phyloP scores from a whole-genome alignment of 495 filamentous ascomycete species.

The Penicillium angulare region DNA sequence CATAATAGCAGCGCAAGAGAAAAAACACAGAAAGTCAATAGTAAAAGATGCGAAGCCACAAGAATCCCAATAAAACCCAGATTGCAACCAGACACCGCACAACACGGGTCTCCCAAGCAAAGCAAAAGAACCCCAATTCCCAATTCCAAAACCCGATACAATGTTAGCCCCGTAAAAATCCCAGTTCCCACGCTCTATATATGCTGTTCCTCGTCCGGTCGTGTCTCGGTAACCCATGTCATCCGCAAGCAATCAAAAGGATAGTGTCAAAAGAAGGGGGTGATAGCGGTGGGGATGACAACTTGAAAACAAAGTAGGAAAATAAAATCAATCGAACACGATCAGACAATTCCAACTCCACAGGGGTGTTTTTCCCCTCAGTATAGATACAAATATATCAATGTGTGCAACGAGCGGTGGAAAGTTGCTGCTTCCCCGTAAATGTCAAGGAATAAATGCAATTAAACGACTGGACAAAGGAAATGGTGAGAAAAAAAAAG shows the following conservation, averaged over 20 bases:
- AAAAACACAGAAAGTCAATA: constrained; percentile 5
- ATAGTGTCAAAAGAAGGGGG: constrained; percentile 12
- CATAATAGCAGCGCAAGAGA: constrained; percentile 10
- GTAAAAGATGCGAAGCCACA: constrained; percentile 4
- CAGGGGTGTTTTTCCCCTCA: constrained; percentile 26
- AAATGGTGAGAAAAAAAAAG: constrained; percentile 24
- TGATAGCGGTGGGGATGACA: constrained; percentile 13
- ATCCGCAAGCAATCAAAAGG: constrained; percentile 23
- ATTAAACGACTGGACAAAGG: constrained; percentile 15
- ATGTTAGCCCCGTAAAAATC: constrained; percentile 22
- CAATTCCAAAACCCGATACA: constrained; percentile 23
- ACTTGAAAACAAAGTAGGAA: constrained; percentile 13
- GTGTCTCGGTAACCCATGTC: constrained; percentile 33
- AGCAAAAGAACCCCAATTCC: constrained; percentile 7
- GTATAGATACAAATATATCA: constrained; percentile 29
- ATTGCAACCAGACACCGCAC: constrained; percentile 25
- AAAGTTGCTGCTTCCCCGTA: constrained; percentile 21
- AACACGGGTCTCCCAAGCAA: constrained; percentile 12
- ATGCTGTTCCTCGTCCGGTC: constrained; percentile 33
- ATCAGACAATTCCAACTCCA: constrained; percentile 38
- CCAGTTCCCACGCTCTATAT: constrained; percentile 29
- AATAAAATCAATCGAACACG: constrained; percentile 11
- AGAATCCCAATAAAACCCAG: constrained; percentile 9
- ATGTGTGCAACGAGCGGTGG: constrained; percentile 21
- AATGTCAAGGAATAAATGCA: constrained; percentile 26